Percentiles rank a stretch among this genome's conserved stretches.
phyloP scores from a whole-genome alignment of 2,329 filamentous ascomycete genomes.

The Grosmannia clavigera region DNA sequence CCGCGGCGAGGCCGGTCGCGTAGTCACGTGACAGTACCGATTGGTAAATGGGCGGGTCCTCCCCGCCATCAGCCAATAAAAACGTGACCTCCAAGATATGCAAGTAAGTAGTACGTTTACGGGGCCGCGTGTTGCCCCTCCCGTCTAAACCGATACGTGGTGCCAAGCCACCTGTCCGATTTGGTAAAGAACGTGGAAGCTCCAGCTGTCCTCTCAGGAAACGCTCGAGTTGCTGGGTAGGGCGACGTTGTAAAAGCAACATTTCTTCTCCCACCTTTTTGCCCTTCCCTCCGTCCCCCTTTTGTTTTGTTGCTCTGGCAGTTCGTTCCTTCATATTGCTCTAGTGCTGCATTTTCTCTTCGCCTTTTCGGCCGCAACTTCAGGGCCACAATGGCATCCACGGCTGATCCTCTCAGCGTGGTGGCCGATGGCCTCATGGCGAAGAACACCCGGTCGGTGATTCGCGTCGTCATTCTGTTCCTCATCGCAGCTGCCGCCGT shows the following conservation, averaged over 20 bases:
- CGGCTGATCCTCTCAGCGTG: slow-evolving; percentile 29
- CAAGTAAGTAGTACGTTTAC: not conserved
- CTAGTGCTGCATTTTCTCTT: not conserved
- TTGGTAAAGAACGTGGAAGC: slow-evolving; percentile 3
- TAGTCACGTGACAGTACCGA: not conserved
- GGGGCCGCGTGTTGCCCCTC: not conserved
- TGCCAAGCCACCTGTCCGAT: slow-evolving; percentile 6
- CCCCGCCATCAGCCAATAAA: not conserved
- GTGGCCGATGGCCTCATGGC: slow-evolving; percentile 69
- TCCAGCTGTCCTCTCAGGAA: slow-evolving; percentile 6
- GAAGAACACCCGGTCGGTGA: slow-evolving; percentile 69
- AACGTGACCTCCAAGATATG: not conserved
- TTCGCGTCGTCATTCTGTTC: slow-evolving; percentile 80
- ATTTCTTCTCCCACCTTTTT: not conserved
- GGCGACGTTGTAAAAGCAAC: not conserved
- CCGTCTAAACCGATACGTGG: not conserved
- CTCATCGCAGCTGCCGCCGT: slow-evolving; percentile 87
- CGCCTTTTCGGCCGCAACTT: slow-evolving; percentile 23
- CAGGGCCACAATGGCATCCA: slow-evolving; percentile 20
- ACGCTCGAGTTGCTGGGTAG: not conserved
- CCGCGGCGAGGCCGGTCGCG: not conserved
- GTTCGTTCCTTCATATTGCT: slow-evolving; percentile 4
- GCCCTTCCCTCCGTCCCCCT: not conserved
- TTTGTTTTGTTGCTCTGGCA: not conserved
- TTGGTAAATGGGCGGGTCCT: not conserved